A percentile compares a stretch with the other conserved stretches of the same genome.
phyloP scores from a whole-genome alignment of 768 basidiomycete species.

The Bullera alba region DNA sequence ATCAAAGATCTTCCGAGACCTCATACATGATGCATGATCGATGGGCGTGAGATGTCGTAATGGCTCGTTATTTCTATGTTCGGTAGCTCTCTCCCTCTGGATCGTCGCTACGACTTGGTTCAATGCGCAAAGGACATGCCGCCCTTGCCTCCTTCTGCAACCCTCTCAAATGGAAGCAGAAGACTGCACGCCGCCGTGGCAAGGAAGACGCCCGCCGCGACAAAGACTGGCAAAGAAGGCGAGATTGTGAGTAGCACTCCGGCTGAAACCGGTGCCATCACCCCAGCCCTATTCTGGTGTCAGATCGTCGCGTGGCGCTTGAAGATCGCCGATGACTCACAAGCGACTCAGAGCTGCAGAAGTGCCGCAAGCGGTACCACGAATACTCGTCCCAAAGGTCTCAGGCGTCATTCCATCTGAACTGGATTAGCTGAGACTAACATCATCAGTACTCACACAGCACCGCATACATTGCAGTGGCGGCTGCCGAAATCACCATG shows the following conservation, averaged over 20 bases:
- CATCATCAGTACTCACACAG: constrained; percentile 30
- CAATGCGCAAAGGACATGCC: constrained; percentile 4
- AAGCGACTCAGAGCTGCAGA: constrained; percentile 42
- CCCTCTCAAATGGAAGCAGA: constrained; percentile 39
- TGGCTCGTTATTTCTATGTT: too few species aligned
- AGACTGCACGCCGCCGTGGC: constrained; percentile 37
- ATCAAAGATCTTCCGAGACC: too few species aligned
- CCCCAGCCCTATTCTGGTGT: constrained; percentile 32
- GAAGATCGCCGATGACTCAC: constrained; percentile 15
- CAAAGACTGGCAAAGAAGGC: constrained; percentile 35
- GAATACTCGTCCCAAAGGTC: constrained; percentile 39
- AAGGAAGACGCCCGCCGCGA: constrained; percentile 34
- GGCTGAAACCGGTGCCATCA: constrained; percentile 39
- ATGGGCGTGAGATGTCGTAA: too few species aligned
- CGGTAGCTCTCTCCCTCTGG: too few species aligned
- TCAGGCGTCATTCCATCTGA: constrained; percentile 46
- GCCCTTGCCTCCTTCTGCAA: constrained; percentile 15
- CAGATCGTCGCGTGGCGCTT: background rate
- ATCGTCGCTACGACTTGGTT: background rate
- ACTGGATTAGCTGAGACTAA: background rate
- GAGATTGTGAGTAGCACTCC: constrained; percentile 36
- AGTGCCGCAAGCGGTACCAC: constrained; percentile 45
- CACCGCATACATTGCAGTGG: constrained; percentile 45
- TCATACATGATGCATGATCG: too few species aligned
- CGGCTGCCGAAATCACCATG: constrained; percentile 39